Evolutionary conservation across 306 rosid species (phyloP).

Genomic region (Inga oerstediana): DNA sequence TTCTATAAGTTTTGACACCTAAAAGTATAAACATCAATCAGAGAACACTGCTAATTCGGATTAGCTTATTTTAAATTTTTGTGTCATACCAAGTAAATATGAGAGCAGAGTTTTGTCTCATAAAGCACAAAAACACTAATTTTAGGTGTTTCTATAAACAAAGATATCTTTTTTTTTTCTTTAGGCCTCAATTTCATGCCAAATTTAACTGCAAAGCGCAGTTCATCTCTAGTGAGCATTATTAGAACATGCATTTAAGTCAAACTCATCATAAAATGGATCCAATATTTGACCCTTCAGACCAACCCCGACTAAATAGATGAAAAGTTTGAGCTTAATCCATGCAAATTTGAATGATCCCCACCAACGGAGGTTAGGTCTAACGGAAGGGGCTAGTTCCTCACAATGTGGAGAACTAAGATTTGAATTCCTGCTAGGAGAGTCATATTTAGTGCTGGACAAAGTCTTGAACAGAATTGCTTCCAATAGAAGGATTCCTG

Average conservation of each 20-base stretch:
- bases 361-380: too few relatives aligned
- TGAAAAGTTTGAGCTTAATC: neutral
- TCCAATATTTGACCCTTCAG: neutral
- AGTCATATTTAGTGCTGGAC: too few relatives aligned
- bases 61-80: too few relatives aligned
- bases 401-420: rapidly evolving
- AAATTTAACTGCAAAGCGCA: conserved; percentile 3
- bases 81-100: too few relatives aligned
- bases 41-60: neutral
- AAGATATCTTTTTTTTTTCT: neutral
- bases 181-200: neutral
- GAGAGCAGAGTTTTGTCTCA: too few relatives aligned
- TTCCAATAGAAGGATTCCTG: too few relatives aligned
- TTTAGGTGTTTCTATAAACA: too few relatives aligned
- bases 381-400: rapidly evolving
- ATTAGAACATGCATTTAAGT: conserved; percentile 13
- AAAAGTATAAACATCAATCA: conserved; percentile 35
- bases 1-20: conserved; percentile 80
- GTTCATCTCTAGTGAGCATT: conserved; percentile 2
- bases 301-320: neutral
- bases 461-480: too few relatives aligned
- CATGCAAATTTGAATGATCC: neutral
- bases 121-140: too few relatives aligned
- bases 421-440: too few relatives aligned
- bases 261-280: neutral